A percentile compares a stretch with the other conserved stretches of the same genome.
phyloP scores from a whole-genome alignment of 768 basidiomycete genomes.

The Leccinum boreale region DNA sequence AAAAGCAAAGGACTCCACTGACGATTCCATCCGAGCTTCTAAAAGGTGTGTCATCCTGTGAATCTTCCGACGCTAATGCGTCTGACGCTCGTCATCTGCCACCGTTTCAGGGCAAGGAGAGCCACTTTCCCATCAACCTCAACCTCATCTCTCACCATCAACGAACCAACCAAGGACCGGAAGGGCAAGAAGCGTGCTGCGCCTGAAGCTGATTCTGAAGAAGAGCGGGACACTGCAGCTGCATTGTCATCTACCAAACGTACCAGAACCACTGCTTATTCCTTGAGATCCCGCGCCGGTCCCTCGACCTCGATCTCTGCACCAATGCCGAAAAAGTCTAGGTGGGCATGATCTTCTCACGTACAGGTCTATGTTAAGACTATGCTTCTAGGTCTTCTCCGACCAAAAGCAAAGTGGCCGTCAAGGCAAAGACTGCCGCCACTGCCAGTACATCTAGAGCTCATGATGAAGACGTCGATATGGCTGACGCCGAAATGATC shows the following conservation, averaged over 20 bases:
- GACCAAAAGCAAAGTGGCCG: slow-evolving; percentile 57
- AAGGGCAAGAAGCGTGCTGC: slow-evolving; percentile 94
- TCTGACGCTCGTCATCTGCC: slow-evolving; percentile 31
- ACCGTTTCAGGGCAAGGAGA: slow-evolving; percentile 54
- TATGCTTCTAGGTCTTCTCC: slow-evolving; percentile 40
- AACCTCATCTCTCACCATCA: slow-evolving; percentile 56
- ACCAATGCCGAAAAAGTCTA: slow-evolving; percentile 76
- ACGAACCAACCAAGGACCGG: slow-evolving; percentile 69
- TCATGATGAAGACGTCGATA: slow-evolving; percentile 73
- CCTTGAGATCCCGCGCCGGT: slow-evolving; percentile 59
- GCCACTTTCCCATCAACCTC: slow-evolving; percentile 42
- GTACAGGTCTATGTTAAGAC: slow-evolving; percentile 10
- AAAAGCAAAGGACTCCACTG: slow-evolving; percentile 57
- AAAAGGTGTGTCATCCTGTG: slow-evolving; percentile 58
- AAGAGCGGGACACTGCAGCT: slow-evolving; percentile 50
- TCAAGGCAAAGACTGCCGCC: slow-evolving; percentile 55
- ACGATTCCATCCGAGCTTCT: slow-evolving; percentile 48
- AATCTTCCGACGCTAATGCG: slow-evolving; percentile 23
- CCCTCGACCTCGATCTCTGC: slow-evolving; percentile 38
- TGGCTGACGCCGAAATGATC: slow-evolving; percentile 61
- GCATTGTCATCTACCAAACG: slow-evolving; percentile 58
- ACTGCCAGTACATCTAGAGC: slow-evolving; percentile 60
- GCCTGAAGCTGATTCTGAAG: slow-evolving; percentile 65
- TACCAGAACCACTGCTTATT: slow-evolving; percentile 58
- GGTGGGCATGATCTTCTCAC: slow-evolving; percentile 37